Conservation (phyloP, 1,284 basidiomycete species). For the Termitomyces sp. region DNA sequence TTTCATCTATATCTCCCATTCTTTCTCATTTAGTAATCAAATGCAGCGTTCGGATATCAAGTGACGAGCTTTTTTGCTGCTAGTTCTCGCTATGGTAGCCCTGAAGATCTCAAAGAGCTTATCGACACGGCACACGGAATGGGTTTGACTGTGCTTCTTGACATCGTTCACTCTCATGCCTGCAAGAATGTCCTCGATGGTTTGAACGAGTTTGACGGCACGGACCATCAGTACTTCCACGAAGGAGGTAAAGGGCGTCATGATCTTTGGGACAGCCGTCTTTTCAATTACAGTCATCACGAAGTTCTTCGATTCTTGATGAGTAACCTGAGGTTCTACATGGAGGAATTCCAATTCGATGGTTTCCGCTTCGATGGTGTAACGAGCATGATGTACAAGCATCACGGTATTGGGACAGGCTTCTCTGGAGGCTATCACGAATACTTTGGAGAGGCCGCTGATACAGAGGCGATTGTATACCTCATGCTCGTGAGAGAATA, state of each 20-base stretch:
- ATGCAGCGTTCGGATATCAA: constrained; percentile 91
- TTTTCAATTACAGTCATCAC: constrained; percentile 95
- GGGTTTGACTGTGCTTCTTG: constrained; percentile 90
- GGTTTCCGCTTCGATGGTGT: constrained; percentile 99
- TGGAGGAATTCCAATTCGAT: constrained; percentile 94
- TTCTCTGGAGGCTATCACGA: constrained; percentile 98
- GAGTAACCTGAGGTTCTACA: constrained; percentile 92
- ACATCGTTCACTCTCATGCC: constrained; percentile 97
- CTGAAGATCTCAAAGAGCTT: constrained; percentile 93
- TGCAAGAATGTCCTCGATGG: constrained; percentile 98
- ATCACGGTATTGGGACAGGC: constrained; percentile 96
- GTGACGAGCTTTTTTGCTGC: constrained; percentile 98
- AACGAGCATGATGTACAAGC: constrained; percentile 97
- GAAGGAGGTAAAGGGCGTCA: constrained; percentile 87
- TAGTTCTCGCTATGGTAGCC: constrained; percentile 89
- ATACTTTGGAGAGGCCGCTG: constrained; percentile 86
- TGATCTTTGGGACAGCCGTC: constrained; percentile 93
- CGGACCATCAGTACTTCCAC: constrained; percentile 97
- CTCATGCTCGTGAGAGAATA: constrained; percentile 86
- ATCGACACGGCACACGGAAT: constrained; percentile 92
- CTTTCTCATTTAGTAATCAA: constrained; percentile 10
- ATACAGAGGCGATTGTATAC: constrained; percentile 89
- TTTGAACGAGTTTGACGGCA: constrained; percentile 92
- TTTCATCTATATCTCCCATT: constrained; percentile 4
- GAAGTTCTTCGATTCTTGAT: constrained; percentile 94